Evolutionary conservation across 2,329 filamentous ascomycete species (phyloP), one percentile per base, ranked within the genome.

Genomic region (Xylariaceae sp.): DNA sequence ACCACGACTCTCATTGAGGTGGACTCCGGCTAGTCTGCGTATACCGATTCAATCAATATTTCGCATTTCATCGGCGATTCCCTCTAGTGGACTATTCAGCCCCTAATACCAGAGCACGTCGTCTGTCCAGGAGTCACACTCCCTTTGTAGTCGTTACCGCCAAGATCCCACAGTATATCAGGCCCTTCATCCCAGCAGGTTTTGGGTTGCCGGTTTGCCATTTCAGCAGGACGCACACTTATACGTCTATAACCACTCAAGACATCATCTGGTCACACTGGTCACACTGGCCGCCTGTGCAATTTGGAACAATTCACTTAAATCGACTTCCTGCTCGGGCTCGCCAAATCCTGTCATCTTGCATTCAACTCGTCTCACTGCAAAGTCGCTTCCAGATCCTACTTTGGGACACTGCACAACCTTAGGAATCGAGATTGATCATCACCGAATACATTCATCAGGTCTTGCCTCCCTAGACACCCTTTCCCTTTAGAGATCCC

Each of bases 11-110:
- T 59, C 55, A 55, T 45, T 54, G 15, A 60, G 45, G 47, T 62
- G 65, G 64, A 63, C 63, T 66, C 65, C 53, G 65, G 63, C 61
- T 61, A 67, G 63, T 66, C 63, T 67, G 60, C 58, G 39, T 26
- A n/a, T 26, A n/a, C 15, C 21, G 18, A 55, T 56, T 57, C 51
- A 48, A 60, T 58, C 57, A 57, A 60, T 59, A 60, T 54, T 60
- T 44, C 47, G 10, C 37, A 16, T 40, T 40, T 40, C n/a, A 15
- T 46, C 60, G 53, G 60, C 58, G 58, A 57, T 55, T 39, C 50
- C 52, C 60, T 51, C 54, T 49, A 56, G 3, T 48, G n/a, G 39
- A 60, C 60, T 63, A 64, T 62, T 60, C 56, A 53, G 42, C 59
- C 62, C 57, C 61, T 63, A 65, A 67, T 63, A 53, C 54, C 52